phyloP scores from a whole-genome alignment of 495 filamentous ascomycete genomes.

The Hyaloscypha bicolor region DNA sequence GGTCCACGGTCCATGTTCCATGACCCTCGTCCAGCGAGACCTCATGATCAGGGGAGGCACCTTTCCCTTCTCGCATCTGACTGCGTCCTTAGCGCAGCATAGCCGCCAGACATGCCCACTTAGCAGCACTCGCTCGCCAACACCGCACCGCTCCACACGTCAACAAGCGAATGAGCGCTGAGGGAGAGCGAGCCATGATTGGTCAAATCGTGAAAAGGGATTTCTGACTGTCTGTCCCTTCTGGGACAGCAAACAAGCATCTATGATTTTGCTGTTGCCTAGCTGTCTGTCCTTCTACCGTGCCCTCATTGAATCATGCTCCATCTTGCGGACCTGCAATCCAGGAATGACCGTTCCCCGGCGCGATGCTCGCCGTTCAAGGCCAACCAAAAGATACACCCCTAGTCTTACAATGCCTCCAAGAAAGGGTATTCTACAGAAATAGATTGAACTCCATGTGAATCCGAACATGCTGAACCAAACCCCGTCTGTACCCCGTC shows the following conservation, averaged over 20 bases:
- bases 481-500: not conserved
- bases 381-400: not conserved
- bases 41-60: not conserved
- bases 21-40: not conserved
- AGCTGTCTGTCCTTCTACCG: not conserved
- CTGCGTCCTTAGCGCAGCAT: slow-evolving; percentile 22
- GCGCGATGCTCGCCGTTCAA: not conserved
- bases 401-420: not conserved
- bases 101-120: slow-evolving; percentile 17
- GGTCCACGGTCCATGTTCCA: not conserved
- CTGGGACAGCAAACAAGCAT: slow-evolving; percentile 1
- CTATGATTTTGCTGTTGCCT: slow-evolving; percentile 5
- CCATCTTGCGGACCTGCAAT: not conserved
- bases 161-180: not conserved
- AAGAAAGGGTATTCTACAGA: slow-evolving; percentile 2
- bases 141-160: not conserved
- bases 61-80: slow-evolving; percentile 15
- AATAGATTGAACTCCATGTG: not conserved
- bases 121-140: not conserved
- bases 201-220: not conserved
- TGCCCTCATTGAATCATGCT: not conserved
- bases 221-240: not conserved
- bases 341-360: not conserved
- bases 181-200: not conserved
- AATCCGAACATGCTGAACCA: not conserved